Evolutionary conservation across 306 rosid genomes (phyloP), one percentile per base, ranked within the genome.

Genomic region (Lathyrus aphaca): DNA sequence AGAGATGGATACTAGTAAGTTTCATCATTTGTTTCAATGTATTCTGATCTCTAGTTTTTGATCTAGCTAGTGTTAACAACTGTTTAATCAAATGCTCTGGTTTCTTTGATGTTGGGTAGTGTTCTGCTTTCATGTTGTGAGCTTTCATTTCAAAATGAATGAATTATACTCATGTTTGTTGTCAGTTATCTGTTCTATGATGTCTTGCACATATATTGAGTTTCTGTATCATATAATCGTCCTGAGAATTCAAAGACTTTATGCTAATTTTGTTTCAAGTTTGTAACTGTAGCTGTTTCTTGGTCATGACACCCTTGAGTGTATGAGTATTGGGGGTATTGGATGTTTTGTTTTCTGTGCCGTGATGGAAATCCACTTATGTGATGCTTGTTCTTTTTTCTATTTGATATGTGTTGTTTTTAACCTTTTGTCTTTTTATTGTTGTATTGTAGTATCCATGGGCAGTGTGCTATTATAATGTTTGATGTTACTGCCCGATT

Each of bases 1-100:
- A 68, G 95, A 78, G 95, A 88, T 76, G 95, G 87, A 55, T 88
- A 88, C 27, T 88, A 88, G 95, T 83, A 39, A 75, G 89, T 30
- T 3, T 3, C 2, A 0, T 56, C 57, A 18, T 50, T 50, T 50
- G 7, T 51, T 51, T 51, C 0, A 10, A 10, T 51, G 3, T 49
- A n/a, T 32, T 32, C 1, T 32, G 38, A 32, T 32, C 38, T 32
- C 8, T 6, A 32, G 38, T 32, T 32, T 6, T 32, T 32, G 38
- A 32, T 6, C 38, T 32, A 32, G 38, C 38, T 32, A 0, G 38
- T 32, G 38, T 32, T 32, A 9, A 40, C 13, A 10, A 10, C 1
- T 5, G 19, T 46, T 46, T 1, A n/a, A 46, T 46, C 10, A 46
- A 6, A 46, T 6, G 1, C 4, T 1, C 10, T 17, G 1, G 13